Evolutionary conservation across 441 rosid species (phyloP).

Genomic region (Euphorbia celastroides): DNA sequence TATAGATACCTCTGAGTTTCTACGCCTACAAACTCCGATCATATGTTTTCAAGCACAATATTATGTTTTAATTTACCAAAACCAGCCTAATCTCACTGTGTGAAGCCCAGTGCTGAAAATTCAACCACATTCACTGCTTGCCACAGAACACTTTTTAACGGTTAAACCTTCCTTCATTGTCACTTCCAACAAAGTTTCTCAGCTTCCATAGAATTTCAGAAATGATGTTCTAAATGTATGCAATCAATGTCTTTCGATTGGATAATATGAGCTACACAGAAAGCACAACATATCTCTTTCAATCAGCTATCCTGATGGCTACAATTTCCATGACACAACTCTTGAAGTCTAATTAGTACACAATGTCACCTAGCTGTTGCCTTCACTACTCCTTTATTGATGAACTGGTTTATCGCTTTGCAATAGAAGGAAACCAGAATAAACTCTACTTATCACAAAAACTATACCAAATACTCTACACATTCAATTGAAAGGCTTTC

Average conservation of each 20-base stretch:
- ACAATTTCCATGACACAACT: background rate
- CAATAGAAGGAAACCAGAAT: background rate
- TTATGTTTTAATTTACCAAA: background rate
- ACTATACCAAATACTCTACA: background rate
- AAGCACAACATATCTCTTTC: background rate
- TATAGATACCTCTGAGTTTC: background rate
- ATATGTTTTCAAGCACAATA: no score
- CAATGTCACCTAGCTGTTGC: background rate
- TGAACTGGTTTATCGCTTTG: background rate
- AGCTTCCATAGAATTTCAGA: background rate
- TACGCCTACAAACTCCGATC: background rate
- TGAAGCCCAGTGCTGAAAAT: background rate
- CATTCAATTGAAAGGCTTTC: background rate
- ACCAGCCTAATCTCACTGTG: background rate
- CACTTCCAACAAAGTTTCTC: background rate
- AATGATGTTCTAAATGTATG: background rate
- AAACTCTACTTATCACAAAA: background rate
- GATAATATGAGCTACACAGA: background rate
- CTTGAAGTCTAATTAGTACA: background rate
- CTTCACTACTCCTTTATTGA: background rate
- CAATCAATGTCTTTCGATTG: background rate
- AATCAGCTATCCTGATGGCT: background rate
- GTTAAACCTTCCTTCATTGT: conserved; percentile 8
- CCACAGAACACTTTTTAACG: background rate
- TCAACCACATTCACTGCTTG: background rate